Base-by-base conservation (phyloP, 148 eudicot species). In the Rhododendron henanense region DNA sequence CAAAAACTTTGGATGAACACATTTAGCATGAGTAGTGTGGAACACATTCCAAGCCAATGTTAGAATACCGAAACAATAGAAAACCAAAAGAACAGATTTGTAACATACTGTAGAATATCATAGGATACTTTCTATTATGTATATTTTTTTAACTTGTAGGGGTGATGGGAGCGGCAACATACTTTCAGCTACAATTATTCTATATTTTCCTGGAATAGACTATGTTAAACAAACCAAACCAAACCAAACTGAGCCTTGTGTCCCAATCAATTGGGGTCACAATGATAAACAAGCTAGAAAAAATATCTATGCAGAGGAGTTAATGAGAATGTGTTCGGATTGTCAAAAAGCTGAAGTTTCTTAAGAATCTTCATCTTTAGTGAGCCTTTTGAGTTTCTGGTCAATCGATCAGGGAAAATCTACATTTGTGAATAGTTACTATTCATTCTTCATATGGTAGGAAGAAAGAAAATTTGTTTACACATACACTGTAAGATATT, bases 11-110 rank as follows among this genome's bases (percentile, higher is more conserved):
- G 18, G 83, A 55, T 55, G 69, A 8, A 21, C 82, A 28, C 9
- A 31, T 14, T 50, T 50, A 55, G 7, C 81, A 47, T 47, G 39
- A 50, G 18, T 79, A 47, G 14, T 5, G 23, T 28, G 61, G 23
- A 48, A 33, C 61, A 79, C 61, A 48, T 79, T n/a, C 61, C 61
- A 35, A 79, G 61, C 82, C 61, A 53, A 37, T 81, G 65, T 81
- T 37, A 31, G 65, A 33, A 23, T 15, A 55, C 25, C 67, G 4
- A 25, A 51, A 55, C 61, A 55, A 81, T 3, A 53, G 41, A 11
- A 53, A 81, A 35, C 59, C 16, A 31, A 48, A 79, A 79, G 61
- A 79, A 11, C 57, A 21, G 5, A 44, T n/a, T 45, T 23, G 14
- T 77, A 39, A 47, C 53, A 0, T 78, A 1, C 6, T 4, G 16